Evolutionary conservation across 345 rosid genomes (phyloP), one percentile per base, ranked within the genome.

Genomic region (Heritiera fomes): DNA sequence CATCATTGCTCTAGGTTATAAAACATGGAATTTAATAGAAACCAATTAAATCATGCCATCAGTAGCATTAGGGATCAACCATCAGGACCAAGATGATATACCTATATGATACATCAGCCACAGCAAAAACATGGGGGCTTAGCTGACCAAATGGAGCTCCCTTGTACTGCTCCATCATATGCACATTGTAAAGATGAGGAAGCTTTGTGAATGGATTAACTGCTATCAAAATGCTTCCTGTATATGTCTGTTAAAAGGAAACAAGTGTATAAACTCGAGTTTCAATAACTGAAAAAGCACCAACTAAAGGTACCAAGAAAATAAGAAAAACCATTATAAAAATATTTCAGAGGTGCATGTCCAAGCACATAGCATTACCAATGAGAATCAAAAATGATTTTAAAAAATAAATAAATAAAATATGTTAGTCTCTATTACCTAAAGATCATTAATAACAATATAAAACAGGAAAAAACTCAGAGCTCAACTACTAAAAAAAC

Each of bases 101-200:
- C 99, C 99, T 92, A 87, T 94, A 96, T 47, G 99, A 95, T 81
- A 88, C 94, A 85, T 96, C 99, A 81, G 98, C 94, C 84, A 96
- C 98, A 15, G 99, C 99, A 87, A 96, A 96, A 82, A 94, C 99
- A 85, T 96, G 99, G 68, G 99, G 99, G 80, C 98, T 96, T 82
- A 96, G 90, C 89, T 92, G 92, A 61, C 99, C 99, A 43, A 96
- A 96, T 47, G 96, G 94, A 78, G 99, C 99, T 76, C 97, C 98
- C 85, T 89, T 96, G 77, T 96, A 96, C 75, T 91, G 97, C 80
- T 96, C 99, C 99, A 96, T 96, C 99, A 96, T 96, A 88, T 96
- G 92, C 81, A 84, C 90, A 75, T 96, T 83, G 84, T 96, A 96
- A 81, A 96, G 97, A 86, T 96, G 99, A 80, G 98, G 99, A 88